phyloP scores from a whole-genome alignment of 2,329 filamentous ascomycete genomes.

The Fusarium sp. region DNA sequence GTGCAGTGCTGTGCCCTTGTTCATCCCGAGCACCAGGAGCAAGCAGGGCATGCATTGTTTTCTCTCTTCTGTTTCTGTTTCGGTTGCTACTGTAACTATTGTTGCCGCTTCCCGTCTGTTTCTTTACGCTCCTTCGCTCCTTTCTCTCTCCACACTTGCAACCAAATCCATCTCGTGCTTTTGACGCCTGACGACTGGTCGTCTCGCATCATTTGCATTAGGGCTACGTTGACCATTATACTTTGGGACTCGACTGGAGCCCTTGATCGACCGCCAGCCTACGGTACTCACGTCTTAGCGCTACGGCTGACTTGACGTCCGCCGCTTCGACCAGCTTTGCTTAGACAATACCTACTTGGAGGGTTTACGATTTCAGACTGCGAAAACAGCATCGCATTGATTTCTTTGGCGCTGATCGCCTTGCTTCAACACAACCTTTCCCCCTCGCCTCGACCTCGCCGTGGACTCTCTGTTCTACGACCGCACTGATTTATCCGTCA shows the following conservation, averaged over 20 bases:
- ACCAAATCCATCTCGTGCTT: conserved; percentile 32
- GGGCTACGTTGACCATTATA: conserved; percentile 42
- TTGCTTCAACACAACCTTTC: conserved; percentile 11
- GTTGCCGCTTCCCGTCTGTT: conserved; percentile 36
- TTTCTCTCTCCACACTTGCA: conserved; percentile 37
- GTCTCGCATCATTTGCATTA: conserved; percentile 49
- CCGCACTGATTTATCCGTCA: conserved; percentile 31
- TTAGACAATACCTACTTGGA: conserved; percentile 26
- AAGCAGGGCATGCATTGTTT: conserved; percentile 37
- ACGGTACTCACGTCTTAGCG: conserved; percentile 39
- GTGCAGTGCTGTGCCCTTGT: conserved; percentile 32
- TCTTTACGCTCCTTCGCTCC: conserved; percentile 49
- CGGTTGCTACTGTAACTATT: conserved; percentile 29
- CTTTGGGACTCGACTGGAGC: conserved; percentile 43
- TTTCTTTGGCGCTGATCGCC: conserved; percentile 30
- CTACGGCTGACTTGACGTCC: conserved; percentile 47
- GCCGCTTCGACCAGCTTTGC: conserved; percentile 35
- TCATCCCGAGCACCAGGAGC: conserved; percentile 29
- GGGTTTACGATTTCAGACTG: conserved; percentile 22
- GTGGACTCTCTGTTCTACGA: conserved; percentile 23
- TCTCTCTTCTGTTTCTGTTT: conserved; percentile 38
- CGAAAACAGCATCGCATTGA: conserved; percentile 23
- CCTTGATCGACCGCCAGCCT: conserved; percentile 30
- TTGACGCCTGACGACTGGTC: conserved; percentile 49
- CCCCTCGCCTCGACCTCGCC: conserved; percentile 26